phyloP scores from a whole-genome alignment of 2,329 filamentous ascomycete species.

The Pseudogymnoascus sp. region DNA sequence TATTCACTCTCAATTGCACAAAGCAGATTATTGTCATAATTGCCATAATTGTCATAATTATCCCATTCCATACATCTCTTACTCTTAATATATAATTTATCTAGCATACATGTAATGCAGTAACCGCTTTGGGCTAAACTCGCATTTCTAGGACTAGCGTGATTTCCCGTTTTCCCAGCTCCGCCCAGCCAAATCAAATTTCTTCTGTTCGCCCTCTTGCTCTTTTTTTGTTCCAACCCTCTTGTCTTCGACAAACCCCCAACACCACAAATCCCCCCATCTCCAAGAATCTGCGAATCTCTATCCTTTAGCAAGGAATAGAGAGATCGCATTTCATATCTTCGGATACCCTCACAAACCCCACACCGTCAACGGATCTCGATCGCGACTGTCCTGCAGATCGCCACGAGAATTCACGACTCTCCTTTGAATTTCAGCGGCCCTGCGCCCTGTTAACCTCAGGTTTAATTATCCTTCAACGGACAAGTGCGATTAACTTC shows the following conservation, averaged over 20 bases:
- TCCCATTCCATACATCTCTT: neutral
- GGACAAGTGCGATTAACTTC: conserved; percentile 10
- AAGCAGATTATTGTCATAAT: neutral
- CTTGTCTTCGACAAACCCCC: conserved; percentile 7
- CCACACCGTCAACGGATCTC: neutral
- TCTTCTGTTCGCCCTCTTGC: conserved; percentile 7
- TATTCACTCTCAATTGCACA: neutral
- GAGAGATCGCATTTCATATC: conserved; percentile 11
- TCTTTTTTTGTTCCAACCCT: conserved; percentile 9
- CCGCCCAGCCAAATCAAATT: conserved; percentile 9
- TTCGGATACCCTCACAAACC: conserved; percentile 10
- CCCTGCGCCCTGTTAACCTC: conserved; percentile 3
- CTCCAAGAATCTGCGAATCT: conserved; percentile 8
- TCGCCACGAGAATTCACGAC: neutral
- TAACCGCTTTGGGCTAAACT: neutral
- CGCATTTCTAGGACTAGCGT: neutral
- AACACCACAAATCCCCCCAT: neutral
- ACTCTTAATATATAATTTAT: neutral
- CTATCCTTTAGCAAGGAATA: conserved; percentile 10
- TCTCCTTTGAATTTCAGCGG: conserved; percentile 12
- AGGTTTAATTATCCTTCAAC: conserved; percentile 7
- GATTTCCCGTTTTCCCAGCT: conserved; percentile 9
- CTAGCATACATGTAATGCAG: conserved; percentile 1
- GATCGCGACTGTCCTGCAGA: conserved; percentile 10
- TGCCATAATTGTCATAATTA: neutral